phyloP scores from a whole-genome alignment of 169 alveolate species.

The Plasmodium cynomolgi region DNA sequence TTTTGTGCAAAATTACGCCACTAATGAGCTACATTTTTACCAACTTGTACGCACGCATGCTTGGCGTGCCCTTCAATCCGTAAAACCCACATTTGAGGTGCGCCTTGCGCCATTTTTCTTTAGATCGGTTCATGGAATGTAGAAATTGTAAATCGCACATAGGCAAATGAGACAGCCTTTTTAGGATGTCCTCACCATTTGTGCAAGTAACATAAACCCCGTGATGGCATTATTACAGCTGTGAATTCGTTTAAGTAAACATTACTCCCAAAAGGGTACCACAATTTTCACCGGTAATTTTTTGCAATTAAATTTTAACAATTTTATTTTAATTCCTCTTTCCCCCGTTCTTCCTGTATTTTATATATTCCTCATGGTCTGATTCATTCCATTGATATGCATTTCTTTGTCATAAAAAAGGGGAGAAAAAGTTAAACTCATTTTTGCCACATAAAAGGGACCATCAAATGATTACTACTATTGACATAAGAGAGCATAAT shows the following conservation, averaged over 20 bases:
- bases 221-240: background rate
- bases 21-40: background rate
- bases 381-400: background rate
- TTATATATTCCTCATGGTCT: background rate
- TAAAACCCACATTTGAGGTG: background rate
- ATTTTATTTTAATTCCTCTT: background rate
- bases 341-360: background rate
- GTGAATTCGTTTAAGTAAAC: background rate
- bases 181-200: background rate
- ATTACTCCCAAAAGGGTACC: background rate
- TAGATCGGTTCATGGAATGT: background rate
- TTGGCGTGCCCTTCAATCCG: background rate
- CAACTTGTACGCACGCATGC: background rate
- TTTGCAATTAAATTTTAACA: background rate
- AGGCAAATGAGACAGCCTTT: background rate
- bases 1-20: background rate
- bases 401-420: background rate
- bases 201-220: background rate
- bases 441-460: background rate
- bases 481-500: background rate
- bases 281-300: background rate
- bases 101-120: background rate
- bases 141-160: background rate
- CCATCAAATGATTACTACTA: background rate
- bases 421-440: background rate